Evolutionary conservation across 164 flowering plant genomes (phyloP).

Genomic region (Stephania yunnanensis): DNA sequence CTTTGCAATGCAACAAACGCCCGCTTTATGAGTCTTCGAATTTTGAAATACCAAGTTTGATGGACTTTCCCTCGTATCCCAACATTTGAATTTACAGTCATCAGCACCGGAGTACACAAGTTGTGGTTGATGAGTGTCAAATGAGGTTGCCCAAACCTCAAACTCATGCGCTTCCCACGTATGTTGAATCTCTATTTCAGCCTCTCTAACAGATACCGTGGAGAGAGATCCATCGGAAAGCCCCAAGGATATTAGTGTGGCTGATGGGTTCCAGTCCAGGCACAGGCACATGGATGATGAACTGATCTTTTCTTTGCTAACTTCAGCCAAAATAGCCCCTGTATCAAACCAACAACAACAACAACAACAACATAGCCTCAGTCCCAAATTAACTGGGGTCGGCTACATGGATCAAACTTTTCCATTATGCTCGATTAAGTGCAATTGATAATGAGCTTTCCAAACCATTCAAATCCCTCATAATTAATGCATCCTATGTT

Average conservation of each 20-base stretch:
- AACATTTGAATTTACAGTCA: conserved; percentile 80
- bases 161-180: conserved; percentile 90
- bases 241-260: conserved; percentile 60
- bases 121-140: conserved; percentile 71
- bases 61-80: conserved; percentile 73
- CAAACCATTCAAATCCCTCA: no score
- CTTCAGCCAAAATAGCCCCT: conserved; percentile 46
- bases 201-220: conserved; percentile 42
- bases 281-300: conserved; percentile 92
- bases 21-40: conserved; percentile 66
- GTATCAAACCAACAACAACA: conserved; percentile 5
- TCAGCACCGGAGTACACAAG: conserved; percentile 85
- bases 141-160: conserved; percentile 80
- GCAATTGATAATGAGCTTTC: no score
- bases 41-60: conserved; percentile 56
- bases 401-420: no score
- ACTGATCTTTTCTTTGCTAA: conserved; percentile 37
- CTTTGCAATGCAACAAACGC: conserved; percentile 78
- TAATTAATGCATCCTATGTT: no score
- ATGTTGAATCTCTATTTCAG: conserved; percentile 34
- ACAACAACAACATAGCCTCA: no score
- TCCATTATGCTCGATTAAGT: no score
- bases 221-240: conserved; percentile 83
- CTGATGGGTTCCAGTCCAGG: conserved; percentile 75
- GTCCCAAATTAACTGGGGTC: no score